Evolutionary conservation across 2,329 filamentous ascomycete genomes (phyloP), one percentile per base, ranked within the genome.

Genomic region (Coniella vitis): DNA sequence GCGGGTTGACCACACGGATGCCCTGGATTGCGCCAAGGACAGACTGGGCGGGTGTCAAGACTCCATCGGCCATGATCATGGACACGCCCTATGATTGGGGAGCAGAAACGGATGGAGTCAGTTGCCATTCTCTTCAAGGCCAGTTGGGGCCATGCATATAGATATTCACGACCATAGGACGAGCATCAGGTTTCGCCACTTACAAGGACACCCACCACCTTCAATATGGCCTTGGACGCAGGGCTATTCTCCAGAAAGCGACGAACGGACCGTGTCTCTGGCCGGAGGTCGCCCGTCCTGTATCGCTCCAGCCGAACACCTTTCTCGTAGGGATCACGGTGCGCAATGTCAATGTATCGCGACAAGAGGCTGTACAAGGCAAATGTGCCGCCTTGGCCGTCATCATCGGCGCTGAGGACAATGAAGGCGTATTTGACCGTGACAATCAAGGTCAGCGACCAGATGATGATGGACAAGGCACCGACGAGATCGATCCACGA

Each of bases 361-460:
- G 81, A 75, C 2, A 86, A 71, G 13, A 86, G 64, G 3, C 78
- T 81, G 62, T 86, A 86, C 21, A 81, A 74, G 25, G 77, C 79
- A 62, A 86, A 86, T 0, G 82, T 86, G 25, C 83, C 83, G 22
- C 83, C 83, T 58, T 87, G 81, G 38, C 83, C 83, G 59, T 86
- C 82, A 53, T 87, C 81, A 61, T 86, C 83, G 45, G 83, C 83
- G 31, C 68, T 69, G 4, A 87, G 65, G 34, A 87, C 76, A 58
- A 87, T 77, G 53, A 84, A 69, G 35, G 82, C 71, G 58, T 87
- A 87, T 65, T 87, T 87, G 50, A 84, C 56, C 0, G 81, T 84
- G 32, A 87, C 82, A 65, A 87, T 84, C 52, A 86, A 66, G 20
- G 79, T 83, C 31, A 87, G 64, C 0, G 81, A 77, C 83, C 83